Evolutionary conservation across 257 asterid species (phyloP), one percentile per base, ranked within the genome.

Genomic region (Leonotis leonurus): DNA sequence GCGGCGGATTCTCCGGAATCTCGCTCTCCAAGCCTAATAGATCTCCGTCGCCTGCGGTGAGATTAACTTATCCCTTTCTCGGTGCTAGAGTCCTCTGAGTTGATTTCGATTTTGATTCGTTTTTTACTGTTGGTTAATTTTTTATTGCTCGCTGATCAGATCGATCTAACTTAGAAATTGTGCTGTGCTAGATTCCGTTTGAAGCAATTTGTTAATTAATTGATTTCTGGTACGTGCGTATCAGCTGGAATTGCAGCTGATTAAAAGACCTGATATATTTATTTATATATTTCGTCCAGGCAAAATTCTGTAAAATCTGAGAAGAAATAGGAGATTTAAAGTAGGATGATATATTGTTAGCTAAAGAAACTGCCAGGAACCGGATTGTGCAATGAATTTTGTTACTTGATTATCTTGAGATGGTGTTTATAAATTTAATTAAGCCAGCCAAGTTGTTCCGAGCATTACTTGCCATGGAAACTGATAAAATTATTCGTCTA

Each of bases 21-120:
- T 75, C 88, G 70, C 67, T 83, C 58, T 65, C 83, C 57, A 89
- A 40, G 75, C 90, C 85, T 21, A 87, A 85, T 65, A 79, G 99
- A 93, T 85, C 96, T 68, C 97, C 95, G 1, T 93, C 99, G 1
- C 99, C 99, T 69, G 86, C 97, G 97, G 99, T 93, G 81, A 56
- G 72, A 12, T 67, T 60, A 17, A 26, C 41, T 24, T 33, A 5
- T 29, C 33, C 7, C 35, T 30, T 4, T 49, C 29, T 40, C 17
- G 3, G 7, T 25, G 27, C n/a, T 37, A 3, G 8, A 26, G 21
- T 36, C 49, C 3, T 24, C 48, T 73, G 40, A 50, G 60, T 24
- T 71, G 36, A 75, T 59, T 18, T 46, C 13, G 66, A 59, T 54
- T n/a, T 77, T 73, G 48, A 33, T 69, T 16, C 9, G n/a, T 9